Evolutionary conservation across 2,329 filamentous ascomycete species (phyloP), one percentile per base, ranked within the genome.

Genomic region (Fusarium phyllophilum): DNA sequence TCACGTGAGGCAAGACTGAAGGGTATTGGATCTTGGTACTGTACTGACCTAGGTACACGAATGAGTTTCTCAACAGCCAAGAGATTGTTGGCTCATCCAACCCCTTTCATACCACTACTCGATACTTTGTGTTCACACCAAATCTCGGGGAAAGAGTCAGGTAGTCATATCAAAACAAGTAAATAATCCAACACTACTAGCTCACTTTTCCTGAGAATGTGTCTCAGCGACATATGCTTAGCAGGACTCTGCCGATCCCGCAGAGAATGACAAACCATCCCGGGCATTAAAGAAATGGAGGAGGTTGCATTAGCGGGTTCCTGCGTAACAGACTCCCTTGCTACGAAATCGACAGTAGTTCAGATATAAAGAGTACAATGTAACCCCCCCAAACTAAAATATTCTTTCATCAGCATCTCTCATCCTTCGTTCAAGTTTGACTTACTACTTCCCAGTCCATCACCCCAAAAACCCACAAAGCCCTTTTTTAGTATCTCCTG

Each of bases 331-430:
- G 20, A 6, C 38, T 56, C 52, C 38, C 52, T 56, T 42, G 22
- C 18, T 2, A 6, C 12, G 22, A n/a, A 24, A 24, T 6, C 8
- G 10, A 8, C 8, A 0, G 15, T 14, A 24, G 14, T 7, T 8
- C 22, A 18, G 22, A 31, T 22, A 56, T 56, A 58, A n/a, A 48
- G n/a, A 14, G 41, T 3, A 6, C n/a, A 10, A n/a, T 36, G n/a
- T 2, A 18, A 36, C 41, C 10, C 20, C 20, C 12, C 31, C 22
- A 18, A 22, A 38, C 13, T 3, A 31, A 7, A 6, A 24, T 1
- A 1, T 8, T 17, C 17, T n/a, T 4, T 48, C 55, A 38, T 38
- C 52, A 55, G 24, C 36, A 54, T 54, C 49, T 31, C 12, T 54
- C 24, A 54, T 13, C 52, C 24, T 54, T 54, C 33, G 13, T 54